A percentile compares a stretch with the other conserved stretches of the same genome.
Evolutionary conservation across 768 basidiomycete species (phyloP).

Genomic region (Lactifluus pinguis): DNA sequence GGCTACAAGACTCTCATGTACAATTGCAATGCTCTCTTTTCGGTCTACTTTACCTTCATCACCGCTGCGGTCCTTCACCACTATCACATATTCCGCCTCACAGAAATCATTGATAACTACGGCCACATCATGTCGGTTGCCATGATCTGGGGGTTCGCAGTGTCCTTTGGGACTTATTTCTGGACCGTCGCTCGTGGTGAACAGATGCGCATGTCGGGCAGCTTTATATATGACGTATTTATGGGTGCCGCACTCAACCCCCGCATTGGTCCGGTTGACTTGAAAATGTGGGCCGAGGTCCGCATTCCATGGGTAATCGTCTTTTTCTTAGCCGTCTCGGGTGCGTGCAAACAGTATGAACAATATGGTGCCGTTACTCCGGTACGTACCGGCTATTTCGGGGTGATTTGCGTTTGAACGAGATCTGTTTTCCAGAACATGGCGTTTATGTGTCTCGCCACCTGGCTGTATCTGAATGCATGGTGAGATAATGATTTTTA

Average conservation of each 20-base stretch:
- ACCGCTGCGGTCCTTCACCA: slow-evolving; percentile 70
- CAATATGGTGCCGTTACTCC: slow-evolving; percentile 85
- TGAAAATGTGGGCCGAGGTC: slow-evolving; percentile 99
- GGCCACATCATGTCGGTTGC: slow-evolving; percentile 93
- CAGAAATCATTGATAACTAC: slow-evolving; percentile 92
- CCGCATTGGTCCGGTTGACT: slow-evolving; percentile 79
- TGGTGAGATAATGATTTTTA: slow-evolving; percentile 44
- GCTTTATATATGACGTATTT: slow-evolving; percentile 89
- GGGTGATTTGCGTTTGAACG: neutral
- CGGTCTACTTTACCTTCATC: slow-evolving; percentile 73
- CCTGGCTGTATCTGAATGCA: slow-evolving; percentile 94
- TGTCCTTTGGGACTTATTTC: slow-evolving; percentile 76
- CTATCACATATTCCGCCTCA: slow-evolving; percentile 78
- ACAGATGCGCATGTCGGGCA: slow-evolving; percentile 90
- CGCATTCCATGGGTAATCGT: slow-evolving; percentile 96
- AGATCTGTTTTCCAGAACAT: slow-evolving; percentile 55
- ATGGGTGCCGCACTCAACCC: slow-evolving; percentile 97
- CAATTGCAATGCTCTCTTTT: slow-evolving; percentile 91
- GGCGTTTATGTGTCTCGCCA: slow-evolving; percentile 93
- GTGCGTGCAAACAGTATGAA: slow-evolving; percentile 94
- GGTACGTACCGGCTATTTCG: slow-evolving; percentile 35
- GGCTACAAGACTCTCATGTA: slow-evolving; percentile 89
- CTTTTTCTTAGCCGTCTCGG: slow-evolving; percentile 87
- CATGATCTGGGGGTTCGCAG: slow-evolving; percentile 82
- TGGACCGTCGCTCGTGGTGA: slow-evolving; percentile 67